Base-by-base conservation (phyloP, 345 rosid genomes). In the Zanthoxylum bungeanum region DNA sequence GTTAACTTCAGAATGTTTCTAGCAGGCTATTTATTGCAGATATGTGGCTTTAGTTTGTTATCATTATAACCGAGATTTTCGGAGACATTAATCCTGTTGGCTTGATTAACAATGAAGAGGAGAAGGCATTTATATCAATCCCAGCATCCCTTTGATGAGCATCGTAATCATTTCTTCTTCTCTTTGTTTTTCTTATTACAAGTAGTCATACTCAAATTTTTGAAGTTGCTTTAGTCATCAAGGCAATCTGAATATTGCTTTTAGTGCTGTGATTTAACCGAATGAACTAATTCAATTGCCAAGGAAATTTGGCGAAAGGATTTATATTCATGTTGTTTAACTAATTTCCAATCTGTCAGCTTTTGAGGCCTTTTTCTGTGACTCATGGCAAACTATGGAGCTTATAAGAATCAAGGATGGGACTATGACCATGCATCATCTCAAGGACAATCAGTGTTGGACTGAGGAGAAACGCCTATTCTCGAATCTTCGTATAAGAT, bases 361-460 rank as follows among this genome's bases (percentile, higher is more conserved):
- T 79, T 92, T 94, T 58, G 98, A 92, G 83, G 86, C 87, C 49
- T 78, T 85, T 64, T 77, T 62, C 55, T 16, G 27, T 3, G 90
- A 89, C 31, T 85, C 93, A 44, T 90, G 97, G 98, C 80, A 80
- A 56, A 73, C 78, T 9, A 90, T 90, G 70, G 83, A 86, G 76
- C 65, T 72, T 50, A 61, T 90, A 68, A 81, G 79, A 77, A 62
- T 94, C 57, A 73, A 79, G 68, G 70, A 81, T 62, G 98, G 97
- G 47, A 51, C 36, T 59, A 72, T 87, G 83, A 75, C 73, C 52
- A 55, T 84, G 51, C 82, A 74, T 77, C 82, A 74, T 77, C 77
- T 85, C 62, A 64, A 58, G 0, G 89, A 89, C 70, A 74, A 67
- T 21, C 76, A 31, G 22, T 69, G 37, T 50, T 42, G 65, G 24